A percentile compares a stretch with the other conserved stretches of the same genome.
These are phyloP conservation scores for Coccinonectria pachysandricola DNA, from an alignment of 2,329 filamentous ascomycete genomes.

Conservation along the genomic window DNA sequence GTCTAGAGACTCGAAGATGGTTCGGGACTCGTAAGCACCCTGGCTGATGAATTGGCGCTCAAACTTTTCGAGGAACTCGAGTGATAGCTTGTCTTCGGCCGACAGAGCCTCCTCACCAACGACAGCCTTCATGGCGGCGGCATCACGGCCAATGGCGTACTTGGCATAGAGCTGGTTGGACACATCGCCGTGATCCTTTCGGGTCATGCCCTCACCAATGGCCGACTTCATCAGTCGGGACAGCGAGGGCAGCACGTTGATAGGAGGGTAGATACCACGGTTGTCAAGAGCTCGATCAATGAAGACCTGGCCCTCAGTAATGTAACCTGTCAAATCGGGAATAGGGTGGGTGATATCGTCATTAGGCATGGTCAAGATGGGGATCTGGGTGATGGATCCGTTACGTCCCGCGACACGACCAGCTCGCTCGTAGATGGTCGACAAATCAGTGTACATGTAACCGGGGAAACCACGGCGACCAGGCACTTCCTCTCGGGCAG, in stretches of 20 bases:
- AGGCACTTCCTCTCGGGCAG: constrained; percentile 95
- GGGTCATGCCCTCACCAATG: constrained; percentile 93
- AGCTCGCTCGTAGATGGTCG: constrained; percentile 98
- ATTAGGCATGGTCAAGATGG: constrained; percentile 99
- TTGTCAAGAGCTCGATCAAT: constrained; percentile 89
- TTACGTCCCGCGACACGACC: constrained; percentile 95
- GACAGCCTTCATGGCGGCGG: constrained; percentile 97
- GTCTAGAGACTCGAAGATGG: constrained; percentile 88
- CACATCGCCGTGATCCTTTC: constrained; percentile 94
- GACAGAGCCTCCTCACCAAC: constrained; percentile 96
- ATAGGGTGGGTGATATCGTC: constrained; percentile 99
- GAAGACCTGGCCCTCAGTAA: constrained; percentile 98
- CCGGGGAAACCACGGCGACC: constrained; percentile 98
- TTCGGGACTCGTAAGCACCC: constrained; percentile 82
- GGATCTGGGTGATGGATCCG: constrained; percentile 97
- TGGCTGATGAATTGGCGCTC: constrained; percentile 91
- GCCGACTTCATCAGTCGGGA: constrained; percentile 99
- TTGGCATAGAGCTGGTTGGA: constrained; percentile 99
- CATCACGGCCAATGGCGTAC: constrained; percentile 97
- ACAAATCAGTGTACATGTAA: constrained; percentile 99
- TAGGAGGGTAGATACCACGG: constrained; percentile 95
- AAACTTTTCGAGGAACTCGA: constrained; percentile 98
- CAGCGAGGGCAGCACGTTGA: constrained; percentile 95
- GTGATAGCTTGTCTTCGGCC: constrained; percentile 89
- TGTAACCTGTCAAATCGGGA: constrained; percentile 96